Evolutionary conservation across 768 basidiomycete genomes (phyloP).

Genomic region (Leucocoprinus birnbaumii): DNA sequence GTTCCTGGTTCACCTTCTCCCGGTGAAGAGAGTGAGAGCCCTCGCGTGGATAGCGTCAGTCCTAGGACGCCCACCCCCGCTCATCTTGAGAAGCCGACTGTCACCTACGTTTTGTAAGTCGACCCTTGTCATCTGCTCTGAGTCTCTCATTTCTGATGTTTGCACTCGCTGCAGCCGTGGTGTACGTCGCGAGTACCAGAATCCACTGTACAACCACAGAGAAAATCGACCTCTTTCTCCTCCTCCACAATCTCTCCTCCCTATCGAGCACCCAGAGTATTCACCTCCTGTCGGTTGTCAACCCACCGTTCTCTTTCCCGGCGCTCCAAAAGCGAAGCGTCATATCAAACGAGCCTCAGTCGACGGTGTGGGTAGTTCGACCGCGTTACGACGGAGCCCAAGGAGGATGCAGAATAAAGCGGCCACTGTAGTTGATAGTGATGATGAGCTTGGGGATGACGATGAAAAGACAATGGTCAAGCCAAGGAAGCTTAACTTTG

Average conservation of each 20-base stretch:
- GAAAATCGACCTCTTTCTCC: conserved; percentile 38
- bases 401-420: conserved; percentile 6
- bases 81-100: conserved; percentile 54
- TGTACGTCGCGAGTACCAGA: conserved; percentile 56
- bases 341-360: not conserved
- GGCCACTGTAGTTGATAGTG: not conserved
- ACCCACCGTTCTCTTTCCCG: conserved; percentile 57
- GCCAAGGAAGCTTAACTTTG: conserved; percentile 14
- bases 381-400: conserved; percentile 9
- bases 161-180: conserved; percentile 52
- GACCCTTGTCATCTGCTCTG: conserved; percentile 31
- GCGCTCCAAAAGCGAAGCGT: conserved; percentile 18
- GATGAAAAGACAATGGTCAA: conserved; percentile 3
- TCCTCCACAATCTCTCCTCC: conserved; percentile 49
- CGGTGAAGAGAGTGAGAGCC: conserved; percentile 28
- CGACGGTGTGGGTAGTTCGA: conserved; percentile 1
- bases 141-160: conserved; percentile 14
- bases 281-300: conserved; percentile 52
- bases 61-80: conserved; percentile 34
- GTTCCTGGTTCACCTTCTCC: conserved; percentile 26
- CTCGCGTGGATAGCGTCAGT: conserved; percentile 26
- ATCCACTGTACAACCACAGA: conserved; percentile 54
- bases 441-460: conserved; percentile 12
- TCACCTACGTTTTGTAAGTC: conserved; percentile 75
- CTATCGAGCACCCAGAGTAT: conserved; percentile 63